Evolutionary conservation across 2,329 filamentous ascomycete species (phyloP).

Genomic region (Colletotrichum endophyticum): DNA sequence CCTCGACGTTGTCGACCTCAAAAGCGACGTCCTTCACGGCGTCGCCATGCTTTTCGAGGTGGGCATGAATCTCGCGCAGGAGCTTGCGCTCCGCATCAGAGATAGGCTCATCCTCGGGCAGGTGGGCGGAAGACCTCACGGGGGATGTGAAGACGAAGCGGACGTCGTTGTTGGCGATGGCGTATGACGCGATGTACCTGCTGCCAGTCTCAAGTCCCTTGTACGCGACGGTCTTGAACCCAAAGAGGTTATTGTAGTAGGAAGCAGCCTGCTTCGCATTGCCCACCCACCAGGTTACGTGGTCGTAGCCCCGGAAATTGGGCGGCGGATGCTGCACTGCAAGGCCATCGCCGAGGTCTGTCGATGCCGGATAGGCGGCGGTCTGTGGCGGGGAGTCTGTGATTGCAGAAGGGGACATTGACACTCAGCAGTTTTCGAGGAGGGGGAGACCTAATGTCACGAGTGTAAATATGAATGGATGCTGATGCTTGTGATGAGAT

Average conservation of each 20-base stretch:
- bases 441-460: not conserved
- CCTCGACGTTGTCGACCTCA: constrained; percentile 87
- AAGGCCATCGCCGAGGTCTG: constrained; percentile 50
- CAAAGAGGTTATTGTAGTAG: constrained; percentile 88
- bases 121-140: constrained; percentile 64
- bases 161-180: constrained; percentile 77
- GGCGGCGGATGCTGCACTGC: constrained; percentile 54
- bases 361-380: constrained; percentile 43
- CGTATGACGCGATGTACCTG: constrained; percentile 81
- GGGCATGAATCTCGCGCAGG: constrained; percentile 77
- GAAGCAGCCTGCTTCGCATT: constrained; percentile 95
- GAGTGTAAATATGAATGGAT: not conserved
- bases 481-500: not conserved
- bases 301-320: constrained; percentile 85
- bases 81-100: constrained; percentile 66
- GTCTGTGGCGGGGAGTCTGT: constrained; percentile 53
- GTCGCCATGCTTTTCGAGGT: constrained; percentile 88
- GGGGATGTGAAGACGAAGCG: constrained; percentile 87
- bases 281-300: constrained; percentile 95
- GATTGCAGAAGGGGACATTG: constrained; percentile 66
- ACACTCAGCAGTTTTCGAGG: constrained; percentile 23
- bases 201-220: constrained; percentile 87
- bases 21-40: constrained; percentile 96
- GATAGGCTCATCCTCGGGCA: constrained; percentile 65
- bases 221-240: constrained; percentile 84